These are phyloP conservation scores for Blastobotrys persicus DNA, from an alignment of 1,139 yeast species.

Conservation along the genomic window DNA sequence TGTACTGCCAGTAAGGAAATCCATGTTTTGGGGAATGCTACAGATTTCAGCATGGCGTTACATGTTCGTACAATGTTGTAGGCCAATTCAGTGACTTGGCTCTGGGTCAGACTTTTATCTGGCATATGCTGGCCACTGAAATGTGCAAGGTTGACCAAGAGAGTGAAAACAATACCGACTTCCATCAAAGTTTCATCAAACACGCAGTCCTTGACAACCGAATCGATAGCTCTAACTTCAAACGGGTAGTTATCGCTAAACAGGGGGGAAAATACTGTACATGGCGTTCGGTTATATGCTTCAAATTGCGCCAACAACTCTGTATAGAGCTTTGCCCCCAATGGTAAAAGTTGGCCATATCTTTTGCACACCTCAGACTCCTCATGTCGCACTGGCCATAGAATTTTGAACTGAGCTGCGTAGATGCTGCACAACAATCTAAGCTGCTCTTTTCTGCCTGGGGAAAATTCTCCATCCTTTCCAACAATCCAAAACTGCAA, in stretches of 20 bases:
- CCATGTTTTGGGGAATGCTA: constrained; percentile 44
- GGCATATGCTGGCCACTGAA: constrained; percentile 54
- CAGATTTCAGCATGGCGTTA: constrained; percentile 37
- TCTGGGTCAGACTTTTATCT: constrained; percentile 51
- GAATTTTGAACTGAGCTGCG: constrained; percentile 33
- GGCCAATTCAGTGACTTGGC: constrained; percentile 38
- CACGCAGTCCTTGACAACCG: constrained; percentile 66
- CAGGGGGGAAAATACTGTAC: constrained; percentile 39
- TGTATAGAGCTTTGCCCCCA: constrained; percentile 34
- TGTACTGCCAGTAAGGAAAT: constrained; percentile 35
- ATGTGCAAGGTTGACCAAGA: constrained; percentile 34
- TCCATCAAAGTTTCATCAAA: constrained; percentile 75
- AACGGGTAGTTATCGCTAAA: constrained; percentile 73
- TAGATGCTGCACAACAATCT: constrained; percentile 35
- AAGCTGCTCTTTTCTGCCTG: constrained; percentile 31
- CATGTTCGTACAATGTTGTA: constrained; percentile 41
- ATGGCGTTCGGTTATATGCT: constrained; percentile 17
- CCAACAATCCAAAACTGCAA: constrained; percentile 31
- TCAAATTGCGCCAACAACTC: constrained; percentile 31
- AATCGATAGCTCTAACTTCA: constrained; percentile 64
- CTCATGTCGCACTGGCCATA: constrained; percentile 34
- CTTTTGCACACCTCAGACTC: constrained; percentile 33
- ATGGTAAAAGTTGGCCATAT: constrained; percentile 35
- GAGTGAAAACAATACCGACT: constrained; percentile 46
- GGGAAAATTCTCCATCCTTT: constrained; percentile 26